Base-by-base conservation (phyloP, 2,329 filamentous ascomycete species). In the Aschersonia sp. region DNA sequence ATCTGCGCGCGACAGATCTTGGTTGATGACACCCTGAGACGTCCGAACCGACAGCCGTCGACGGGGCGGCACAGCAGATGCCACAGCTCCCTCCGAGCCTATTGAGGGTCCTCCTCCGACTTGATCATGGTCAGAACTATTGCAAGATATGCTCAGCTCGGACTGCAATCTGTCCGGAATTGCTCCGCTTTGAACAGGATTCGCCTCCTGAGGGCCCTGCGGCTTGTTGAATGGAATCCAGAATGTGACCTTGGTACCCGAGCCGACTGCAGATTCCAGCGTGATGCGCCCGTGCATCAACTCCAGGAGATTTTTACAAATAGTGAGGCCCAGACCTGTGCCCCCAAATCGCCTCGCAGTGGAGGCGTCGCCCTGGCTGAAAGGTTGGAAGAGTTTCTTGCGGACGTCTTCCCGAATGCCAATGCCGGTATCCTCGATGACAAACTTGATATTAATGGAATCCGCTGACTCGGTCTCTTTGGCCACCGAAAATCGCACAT, bases 311-410 rank as follows among this genome's bases (percentile, higher is more conserved):
- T 88, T 88, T 62, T 89, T 89, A 65, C 80, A 85, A 54, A 91
- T 91, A 2, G 84, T 87, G 51, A 91, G 64, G 0, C 86, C 86
- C 0, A 91, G 66, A 1, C 85, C 85, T 1, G 85, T 89, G 1
- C 85, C 85, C 40, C 84, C 84, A 60, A 88, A 89, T n/a, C 80
- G 74, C 47, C 85, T 72, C 20, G 85, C 84, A 0, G 85, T 89
- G 3, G 84, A 89, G 1, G 84, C 79, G 58, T 91, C 86, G 4
- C 85, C 85, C 61, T 92, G 86, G 51, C 80, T 85, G 61, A 91
- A 92, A 0, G 86, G 85, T 53, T 83, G 81, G 65, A 91, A 92
- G 1, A 91, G 69, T 40, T 75, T 75, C 56, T 80, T 80, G 20
- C 79, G 74, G 4, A 89, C 83, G 48, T 86, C 82, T 45, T 89